phyloP scores from a whole-genome alignment of 2,329 filamentous ascomycete genomes.

The Trichothecium sympodiale region DNA sequence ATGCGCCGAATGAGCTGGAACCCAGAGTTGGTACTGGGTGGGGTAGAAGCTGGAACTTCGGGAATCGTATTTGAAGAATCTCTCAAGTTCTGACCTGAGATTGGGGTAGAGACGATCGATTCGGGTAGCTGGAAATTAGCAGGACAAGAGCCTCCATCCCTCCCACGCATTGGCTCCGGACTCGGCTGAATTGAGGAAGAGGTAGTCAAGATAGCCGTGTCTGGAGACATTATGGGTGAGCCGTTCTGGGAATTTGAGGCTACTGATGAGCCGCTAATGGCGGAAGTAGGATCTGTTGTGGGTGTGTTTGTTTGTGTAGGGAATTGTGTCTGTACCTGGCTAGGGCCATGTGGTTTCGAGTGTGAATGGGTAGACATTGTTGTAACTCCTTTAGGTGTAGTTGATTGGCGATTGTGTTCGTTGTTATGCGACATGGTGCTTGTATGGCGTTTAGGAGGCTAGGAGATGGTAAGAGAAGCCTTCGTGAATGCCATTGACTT shows the following conservation, averaged over 20 bases:
- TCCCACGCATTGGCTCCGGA: conserved; percentile 49
- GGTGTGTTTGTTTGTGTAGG: conserved; percentile 25
- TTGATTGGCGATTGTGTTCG: conserved; percentile 12
- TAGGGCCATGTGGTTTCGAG: conserved; percentile 31
- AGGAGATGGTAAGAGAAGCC: conserved; percentile 1
- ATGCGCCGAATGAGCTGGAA: conserved; percentile 62
- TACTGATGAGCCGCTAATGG: conserved; percentile 44
- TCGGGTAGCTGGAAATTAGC: conserved; percentile 62
- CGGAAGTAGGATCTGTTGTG: conserved; percentile 32
- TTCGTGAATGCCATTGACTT: conserved; percentile 19
- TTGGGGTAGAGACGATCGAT: conserved; percentile 49
- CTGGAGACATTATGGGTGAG: conserved; percentile 47
- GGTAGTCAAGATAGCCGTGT: conserved; percentile 39
- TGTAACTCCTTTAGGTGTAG: conserved; percentile 7
- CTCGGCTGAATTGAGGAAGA: conserved; percentile 57
- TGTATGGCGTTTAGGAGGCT: background rate
- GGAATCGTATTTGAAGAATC: conserved; percentile 46
- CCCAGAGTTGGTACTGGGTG: conserved; percentile 29
- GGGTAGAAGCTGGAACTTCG: conserved; percentile 17
- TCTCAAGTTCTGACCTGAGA: conserved; percentile 52
- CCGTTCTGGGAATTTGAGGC: conserved; percentile 43
- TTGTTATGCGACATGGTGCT: conserved; percentile 8
- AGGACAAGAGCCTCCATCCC: conserved; percentile 39
- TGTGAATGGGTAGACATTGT: conserved; percentile 32
- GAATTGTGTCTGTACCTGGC: conserved; percentile 36